Evolutionary conservation across 163 green algal species (phyloP).

Genomic region (Scenedesmus sp.): DNA sequence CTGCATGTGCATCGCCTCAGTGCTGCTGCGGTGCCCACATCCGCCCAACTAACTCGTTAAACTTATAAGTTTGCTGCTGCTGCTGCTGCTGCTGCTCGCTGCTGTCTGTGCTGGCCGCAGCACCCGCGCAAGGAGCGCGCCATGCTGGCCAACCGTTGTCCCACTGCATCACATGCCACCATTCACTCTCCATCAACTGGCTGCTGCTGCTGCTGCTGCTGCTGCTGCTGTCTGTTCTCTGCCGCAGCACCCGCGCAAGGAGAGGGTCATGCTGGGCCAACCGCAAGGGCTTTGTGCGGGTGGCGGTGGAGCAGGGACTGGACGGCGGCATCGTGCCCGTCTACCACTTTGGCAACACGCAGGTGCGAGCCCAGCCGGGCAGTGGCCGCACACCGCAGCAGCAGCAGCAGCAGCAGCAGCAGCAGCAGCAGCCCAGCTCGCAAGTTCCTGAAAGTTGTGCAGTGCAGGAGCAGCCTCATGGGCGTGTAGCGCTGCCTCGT

Average conservation of each 20-base stretch:
- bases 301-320: constrained; percentile 54
- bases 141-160: constrained; percentile 28
- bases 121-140: constrained; percentile 37
- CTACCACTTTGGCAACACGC: constrained; percentile 60
- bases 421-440: too few species aligned
- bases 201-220: neutral
- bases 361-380: neutral
- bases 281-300: constrained; percentile 56
- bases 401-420: too few species aligned
- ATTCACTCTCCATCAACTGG: too few species aligned
- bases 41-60: constrained; percentile 27
- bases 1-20: too few species aligned
- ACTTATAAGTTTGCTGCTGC: neutral
- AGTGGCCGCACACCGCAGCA: too few species aligned
- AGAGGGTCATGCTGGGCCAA: constrained; percentile 40
- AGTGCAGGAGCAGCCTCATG: too few species aligned
- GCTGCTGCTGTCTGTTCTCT: neutral
- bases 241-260: neutral
- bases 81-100: neutral
- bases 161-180: too few species aligned
- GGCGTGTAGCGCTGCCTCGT: too few species aligned
- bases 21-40: neutral
- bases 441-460: too few species aligned
- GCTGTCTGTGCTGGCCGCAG: neutral
- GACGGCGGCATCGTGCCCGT: constrained; percentile 55